Evolutionary conservation across 2,329 filamentous ascomycete species (phyloP), one percentile per base, ranked within the genome.

Genomic region (Sclerotiophoma versabilis): DNA sequence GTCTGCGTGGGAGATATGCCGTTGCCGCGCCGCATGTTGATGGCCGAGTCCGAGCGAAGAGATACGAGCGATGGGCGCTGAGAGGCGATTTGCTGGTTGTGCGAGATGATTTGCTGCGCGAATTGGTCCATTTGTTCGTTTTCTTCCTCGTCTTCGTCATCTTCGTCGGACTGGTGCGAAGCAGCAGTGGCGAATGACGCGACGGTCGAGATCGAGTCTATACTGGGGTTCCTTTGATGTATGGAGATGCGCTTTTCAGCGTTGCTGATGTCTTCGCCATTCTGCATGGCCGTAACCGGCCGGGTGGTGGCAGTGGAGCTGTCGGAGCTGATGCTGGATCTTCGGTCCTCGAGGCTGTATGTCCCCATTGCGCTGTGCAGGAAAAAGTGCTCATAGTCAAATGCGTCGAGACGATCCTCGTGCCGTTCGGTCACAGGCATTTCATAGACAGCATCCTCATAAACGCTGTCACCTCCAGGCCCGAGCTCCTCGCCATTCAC

Each of bases 341-440:
- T 84, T 53, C 82, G 74, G n/a, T 79, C 76, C 55, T 79, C 78
- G 53, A 82, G 79, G 62, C 83, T 87, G 68, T 92, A 87, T 2
- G 84, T 92, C 5, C 92, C 92, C 83, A 97, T 88, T 10, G 92
- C 92, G 63, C 91, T 96, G 73, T 97, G 92, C 12, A 97, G 81
- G 74, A 96, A 96, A 77, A 97, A 97, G 71, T 96, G 88, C 73
- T 96, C 91, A 59, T 98, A 98, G 73, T 98, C 93, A 68, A 98
- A 98, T 1, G 93, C 93, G 74, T 98, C 93, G 62, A 93, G 88
- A 17, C 93, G 89, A 73, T 97, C 92, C 76, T 98, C 93, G 68
- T 98, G 93, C 0, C 92, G 91, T 48, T 71, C 75, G 5, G 70
- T 66, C 22, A 64, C 60, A 3, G 71, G 64, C 65, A 71, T 71